phyloP scores from a whole-genome alignment of 1,284 basidiomycete species.

The Ganoderma multipileum region DNA sequence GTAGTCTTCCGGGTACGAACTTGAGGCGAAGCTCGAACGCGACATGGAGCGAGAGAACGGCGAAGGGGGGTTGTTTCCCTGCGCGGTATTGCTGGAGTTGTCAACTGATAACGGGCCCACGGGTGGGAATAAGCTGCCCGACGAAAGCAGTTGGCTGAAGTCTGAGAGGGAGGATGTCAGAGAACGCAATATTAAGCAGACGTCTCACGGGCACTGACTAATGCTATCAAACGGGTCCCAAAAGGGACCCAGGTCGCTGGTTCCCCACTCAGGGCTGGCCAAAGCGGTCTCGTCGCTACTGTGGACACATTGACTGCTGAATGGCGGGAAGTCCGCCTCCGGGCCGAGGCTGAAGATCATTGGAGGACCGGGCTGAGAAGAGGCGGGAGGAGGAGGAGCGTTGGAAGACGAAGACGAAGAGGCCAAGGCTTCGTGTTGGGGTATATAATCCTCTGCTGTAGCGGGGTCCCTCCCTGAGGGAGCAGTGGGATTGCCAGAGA shows the following conservation, averaged over 20 bases:
- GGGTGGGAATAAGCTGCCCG: constrained; percentile 6
- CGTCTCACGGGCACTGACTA: constrained; percentile 16
- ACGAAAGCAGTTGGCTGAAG: constrained; percentile 1
- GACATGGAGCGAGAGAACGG: constrained; percentile 28
- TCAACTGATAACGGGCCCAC: constrained; percentile 13
- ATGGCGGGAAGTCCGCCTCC: constrained; percentile 2
- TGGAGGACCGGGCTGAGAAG: background rate
- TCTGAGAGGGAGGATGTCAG: constrained; percentile 14
- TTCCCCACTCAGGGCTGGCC: background rate
- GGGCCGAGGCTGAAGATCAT: constrained; percentile 23
- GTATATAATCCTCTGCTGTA: constrained; percentile 27
- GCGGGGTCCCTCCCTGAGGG: constrained; percentile 27
- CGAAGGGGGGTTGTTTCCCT: constrained; percentile 16
- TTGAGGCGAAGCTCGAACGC: constrained; percentile 29
- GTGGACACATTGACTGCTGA: constrained; percentile 10
- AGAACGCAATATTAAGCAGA: background rate
- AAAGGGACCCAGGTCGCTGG: constrained; percentile 11
- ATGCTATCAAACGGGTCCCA: constrained; percentile 17
- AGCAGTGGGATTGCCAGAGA: constrained; percentile 20
- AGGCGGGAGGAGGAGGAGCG: constrained; percentile 5
- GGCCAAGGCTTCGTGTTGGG: constrained; percentile 11
- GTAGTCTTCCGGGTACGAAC: constrained; percentile 23
- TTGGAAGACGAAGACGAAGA: constrained; percentile 11
- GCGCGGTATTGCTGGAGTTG: constrained; percentile 4
- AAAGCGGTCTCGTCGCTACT: background rate